Base-by-base conservation (phyloP, 345 rosid species). In the Citrus hindsii region DNA sequence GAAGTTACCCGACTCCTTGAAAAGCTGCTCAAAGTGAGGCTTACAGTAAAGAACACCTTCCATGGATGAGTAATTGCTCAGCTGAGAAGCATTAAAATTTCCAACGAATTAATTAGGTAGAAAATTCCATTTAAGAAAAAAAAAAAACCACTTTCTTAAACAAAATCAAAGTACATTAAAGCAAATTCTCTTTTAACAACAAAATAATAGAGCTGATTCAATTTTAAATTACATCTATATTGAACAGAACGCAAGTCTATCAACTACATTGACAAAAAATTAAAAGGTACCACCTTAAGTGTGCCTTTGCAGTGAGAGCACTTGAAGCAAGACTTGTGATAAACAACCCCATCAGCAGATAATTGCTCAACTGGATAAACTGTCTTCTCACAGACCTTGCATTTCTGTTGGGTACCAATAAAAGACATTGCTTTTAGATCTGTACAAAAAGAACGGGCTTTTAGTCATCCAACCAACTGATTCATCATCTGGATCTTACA, bases 1-100 rank as follows among this genome's bases (percentile, higher is more conserved):
- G 88, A 90, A 97, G 67, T 84, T 97, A 35, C 99, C 97, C 14
- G 93, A 69, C 85, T 94, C 98, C 90, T 92, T 97, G 89, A 97
- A 97, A 67, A 97, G 92, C 83, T 94, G 99, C 88, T 93, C 99
- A 79, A 92, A 94, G 79, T 94, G 99, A 79, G 99, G 99, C 87
- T 89, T 94, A 75, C 99, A 96, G 77, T 97, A 97, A 69, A 97
- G 77, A 61, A 97, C 97, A 81, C 98, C 98, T 85, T 94, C 99
- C 99, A 94, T 97, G 0, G 99, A 97, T 76, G 94, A 92, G 84
- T 92, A 97, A 66, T 91, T 97, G 80, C 98, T 89, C 82, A 93
- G 89, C 98, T 97, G 90, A 70, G 76, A 84, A 75, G 51, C 78
- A 83, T 35, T 53, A 16, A 76, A 79, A 71, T 68, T n/a, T 78